phyloP scores from a whole-genome alignment of 164 flowering plant genomes.

The Aristolochia californica region DNA sequence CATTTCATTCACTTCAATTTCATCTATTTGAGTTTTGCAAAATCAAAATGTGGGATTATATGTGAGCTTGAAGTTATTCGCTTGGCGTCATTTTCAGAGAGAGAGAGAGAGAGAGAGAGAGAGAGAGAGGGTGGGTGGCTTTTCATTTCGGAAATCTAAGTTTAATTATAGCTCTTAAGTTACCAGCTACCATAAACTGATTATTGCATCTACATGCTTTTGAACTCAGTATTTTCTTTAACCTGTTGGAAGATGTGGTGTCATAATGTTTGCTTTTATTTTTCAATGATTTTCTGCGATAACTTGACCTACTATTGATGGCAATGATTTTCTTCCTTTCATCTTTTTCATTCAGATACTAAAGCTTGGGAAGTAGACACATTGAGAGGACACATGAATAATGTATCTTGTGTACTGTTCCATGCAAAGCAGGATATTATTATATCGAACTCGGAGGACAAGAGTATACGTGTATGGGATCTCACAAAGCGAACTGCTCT shows the following conservation, averaged over 20 bases:
- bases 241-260: no score
- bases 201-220: slow-evolving; percentile 43
- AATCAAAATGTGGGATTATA: no score
- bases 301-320: no score
- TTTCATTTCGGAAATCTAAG: no score
- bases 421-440: slow-evolving; percentile 68
- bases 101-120: no score
- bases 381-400: slow-evolving; percentile 83
- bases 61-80: no score
- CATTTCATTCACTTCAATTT: neutral
- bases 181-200: slow-evolving; percentile 41
- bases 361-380: slow-evolving; percentile 97
- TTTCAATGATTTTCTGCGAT: no score
- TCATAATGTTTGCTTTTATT: no score
- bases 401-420: slow-evolving; percentile 89
- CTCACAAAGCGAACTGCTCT: slow-evolving; percentile 75
- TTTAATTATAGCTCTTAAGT: slow-evolving; percentile 60
- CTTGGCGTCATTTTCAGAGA: no score
- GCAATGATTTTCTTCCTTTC: neutral
- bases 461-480: slow-evolving; percentile 87
- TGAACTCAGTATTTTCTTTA: no score
- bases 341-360: slow-evolving; percentile 44
- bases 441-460: slow-evolving; percentile 78
- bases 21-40: neutral
- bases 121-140: no score